phyloP scores from a whole-genome alignment of 148 eudicot species.

The Rhododendron mucronatum region DNA sequence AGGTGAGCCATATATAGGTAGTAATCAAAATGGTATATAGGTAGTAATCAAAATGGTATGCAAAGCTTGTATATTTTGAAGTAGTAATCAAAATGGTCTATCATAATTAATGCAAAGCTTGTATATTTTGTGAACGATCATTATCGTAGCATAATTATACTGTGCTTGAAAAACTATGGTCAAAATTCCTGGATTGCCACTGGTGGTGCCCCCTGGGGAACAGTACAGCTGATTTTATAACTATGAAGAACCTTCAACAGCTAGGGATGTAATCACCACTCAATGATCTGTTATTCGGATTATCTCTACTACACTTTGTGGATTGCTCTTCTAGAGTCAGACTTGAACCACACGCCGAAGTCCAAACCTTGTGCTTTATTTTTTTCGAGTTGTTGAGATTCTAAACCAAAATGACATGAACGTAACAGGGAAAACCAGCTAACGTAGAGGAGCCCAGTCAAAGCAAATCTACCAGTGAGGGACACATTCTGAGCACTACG shows the following conservation, averaged over 20 bases:
- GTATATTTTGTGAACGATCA: not conserved
- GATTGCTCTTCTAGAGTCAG: not conserved
- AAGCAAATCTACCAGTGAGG: conserved; percentile 19
- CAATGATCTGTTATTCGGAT: not conserved
- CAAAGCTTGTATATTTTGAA: no score
- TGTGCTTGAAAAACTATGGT: not conserved
- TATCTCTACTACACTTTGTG: not conserved
- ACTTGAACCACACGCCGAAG: not conserved
- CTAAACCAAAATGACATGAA: not conserved
- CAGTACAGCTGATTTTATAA: not conserved
- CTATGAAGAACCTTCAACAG: not conserved
- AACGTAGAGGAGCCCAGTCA: conserved; percentile 17
- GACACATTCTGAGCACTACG: not conserved
- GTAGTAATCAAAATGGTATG: no score
- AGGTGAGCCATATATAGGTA: not conserved
- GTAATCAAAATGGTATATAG: not conserved
- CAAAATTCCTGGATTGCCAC: no score
- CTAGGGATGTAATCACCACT: not conserved
- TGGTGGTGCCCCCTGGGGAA: not conserved
- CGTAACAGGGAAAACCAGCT: conserved; percentile 29
- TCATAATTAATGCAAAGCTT: not conserved
- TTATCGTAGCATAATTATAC: not conserved
- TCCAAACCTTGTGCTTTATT: not conserved
- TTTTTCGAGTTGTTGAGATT: not conserved
- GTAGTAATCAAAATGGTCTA: not conserved